A percentile compares a stretch with the other conserved stretches of the same genome.
phyloP scores from a whole-genome alignment of 2,329 filamentous ascomycete genomes.

The Elsinoe arachidis region DNA sequence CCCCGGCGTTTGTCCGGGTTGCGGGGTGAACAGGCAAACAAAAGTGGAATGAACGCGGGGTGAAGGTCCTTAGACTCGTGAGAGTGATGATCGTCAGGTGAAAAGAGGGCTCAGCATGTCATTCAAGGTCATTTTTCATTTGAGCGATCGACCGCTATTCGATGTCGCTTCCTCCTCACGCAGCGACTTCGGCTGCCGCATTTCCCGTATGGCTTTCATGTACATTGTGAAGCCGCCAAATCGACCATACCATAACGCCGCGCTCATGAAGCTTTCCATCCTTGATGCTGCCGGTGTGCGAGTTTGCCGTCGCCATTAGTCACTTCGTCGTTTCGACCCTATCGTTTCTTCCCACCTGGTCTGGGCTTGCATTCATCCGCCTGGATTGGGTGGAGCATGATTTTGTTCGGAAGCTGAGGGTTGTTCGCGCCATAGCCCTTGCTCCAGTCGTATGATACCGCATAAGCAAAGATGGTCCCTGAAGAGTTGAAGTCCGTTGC shows the following conservation, averaged over 20 bases:
- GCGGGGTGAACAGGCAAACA: not conserved
- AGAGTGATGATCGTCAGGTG: not conserved
- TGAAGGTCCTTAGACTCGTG: not conserved
- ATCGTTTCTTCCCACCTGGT: slow-evolving; percentile 40
- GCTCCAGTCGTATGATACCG: slow-evolving; percentile 95
- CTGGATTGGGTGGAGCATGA: slow-evolving; percentile 42
- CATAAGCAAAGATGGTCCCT: slow-evolving; percentile 55
- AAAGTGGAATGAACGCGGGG: slow-evolving; percentile 7
- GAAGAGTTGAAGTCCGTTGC: slow-evolving; percentile 84
- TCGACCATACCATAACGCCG: slow-evolving; percentile 2
- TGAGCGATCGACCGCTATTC: slow-evolving; percentile 1
- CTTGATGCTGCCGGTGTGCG: not conserved
- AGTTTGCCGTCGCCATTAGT: not conserved
- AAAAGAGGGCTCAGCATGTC: not conserved
- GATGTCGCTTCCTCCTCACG: not conserved
- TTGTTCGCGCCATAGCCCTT: slow-evolving; percentile 88
- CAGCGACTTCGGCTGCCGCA: not conserved
- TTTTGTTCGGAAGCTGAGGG: slow-evolving; percentile 44
- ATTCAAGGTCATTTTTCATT: slow-evolving; percentile 10
- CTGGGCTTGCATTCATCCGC: slow-evolving; percentile 44
- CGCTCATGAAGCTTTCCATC: not conserved
- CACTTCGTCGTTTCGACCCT: slow-evolving; percentile 14
- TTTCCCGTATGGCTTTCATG: not conserved
- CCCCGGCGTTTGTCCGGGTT: slow-evolving; percentile 10
- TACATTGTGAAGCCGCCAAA: not conserved